A percentile compares a stretch with the other conserved stretches of the same genome.
phyloP scores from a whole-genome alignment of 1,284 basidiomycete species.

The Termitomyces sp. region DNA sequence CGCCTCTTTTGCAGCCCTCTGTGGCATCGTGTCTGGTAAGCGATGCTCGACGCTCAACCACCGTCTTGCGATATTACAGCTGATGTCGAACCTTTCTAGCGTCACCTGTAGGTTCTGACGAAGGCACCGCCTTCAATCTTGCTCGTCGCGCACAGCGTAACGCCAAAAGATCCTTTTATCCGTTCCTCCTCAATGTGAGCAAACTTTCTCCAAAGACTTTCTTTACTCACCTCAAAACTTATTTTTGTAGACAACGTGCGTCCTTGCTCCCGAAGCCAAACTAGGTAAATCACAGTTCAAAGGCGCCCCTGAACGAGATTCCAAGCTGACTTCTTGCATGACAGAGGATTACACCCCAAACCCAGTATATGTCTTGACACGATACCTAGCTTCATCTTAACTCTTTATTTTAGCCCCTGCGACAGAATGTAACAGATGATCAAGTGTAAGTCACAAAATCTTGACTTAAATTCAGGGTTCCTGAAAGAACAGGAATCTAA shows the following conservation, averaged over 20 bases:
- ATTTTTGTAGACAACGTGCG: slow-evolving; percentile 8
- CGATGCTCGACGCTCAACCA: not conserved
- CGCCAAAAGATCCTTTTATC: slow-evolving; percentile 7
- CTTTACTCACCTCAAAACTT: not conserved
- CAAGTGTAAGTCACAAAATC: slow-evolving; percentile 26
- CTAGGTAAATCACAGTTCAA: slow-evolving; percentile 4
- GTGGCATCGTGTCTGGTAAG: slow-evolving; percentile 3
- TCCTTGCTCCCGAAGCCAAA: slow-evolving; percentile 11
- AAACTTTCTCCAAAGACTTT: not conserved
- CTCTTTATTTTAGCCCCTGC: slow-evolving; percentile 31
- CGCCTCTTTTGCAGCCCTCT: slow-evolving; percentile 2
- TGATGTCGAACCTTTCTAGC: not conserved
- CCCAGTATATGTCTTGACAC: slow-evolving; percentile 11
- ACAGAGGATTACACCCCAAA: slow-evolving; percentile 19
- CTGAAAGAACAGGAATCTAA: not conserved
- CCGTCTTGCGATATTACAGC: not conserved
- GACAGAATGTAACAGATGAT: slow-evolving; percentile 44
- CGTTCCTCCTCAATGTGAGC: slow-evolving; percentile 6
- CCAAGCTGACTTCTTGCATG: not conserved
- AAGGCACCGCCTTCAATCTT: slow-evolving; percentile 12
- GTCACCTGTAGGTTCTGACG: slow-evolving; percentile 5
- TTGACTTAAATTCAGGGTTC: not conserved
- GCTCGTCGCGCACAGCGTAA: slow-evolving; percentile 7
- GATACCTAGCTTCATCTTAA: not conserved
- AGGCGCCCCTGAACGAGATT: not conserved